These are phyloP conservation scores for Podaxis mareebaensis DNA, from an alignment of 768 basidiomycete species.

Conservation along the genomic window DNA sequence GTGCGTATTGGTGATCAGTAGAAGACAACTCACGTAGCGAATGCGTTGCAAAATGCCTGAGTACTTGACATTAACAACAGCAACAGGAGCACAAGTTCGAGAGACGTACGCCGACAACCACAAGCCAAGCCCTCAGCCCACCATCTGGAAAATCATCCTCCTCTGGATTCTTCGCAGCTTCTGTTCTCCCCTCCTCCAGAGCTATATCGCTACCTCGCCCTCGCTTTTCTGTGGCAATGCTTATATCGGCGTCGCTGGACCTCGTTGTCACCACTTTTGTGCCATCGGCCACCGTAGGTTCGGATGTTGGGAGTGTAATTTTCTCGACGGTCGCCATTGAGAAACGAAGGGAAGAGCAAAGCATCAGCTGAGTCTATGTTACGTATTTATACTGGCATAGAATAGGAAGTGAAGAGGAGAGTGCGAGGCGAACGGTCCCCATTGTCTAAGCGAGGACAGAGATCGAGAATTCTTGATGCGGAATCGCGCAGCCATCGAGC, in stretches of 20 bases:
- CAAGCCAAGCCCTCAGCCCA: slow-evolving; percentile 45
- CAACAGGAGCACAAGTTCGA: background rate
- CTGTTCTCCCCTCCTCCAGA: background rate
- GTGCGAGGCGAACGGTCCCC: slow-evolving; percentile 1
- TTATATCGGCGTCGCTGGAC: background rate
- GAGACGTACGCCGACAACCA: slow-evolving; percentile 41
- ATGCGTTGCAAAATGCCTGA: slow-evolving; percentile 47
- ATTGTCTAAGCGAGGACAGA: background rate
- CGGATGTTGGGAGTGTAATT: slow-evolving; percentile 1
- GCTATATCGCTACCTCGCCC: background rate
- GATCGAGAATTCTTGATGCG: background rate
- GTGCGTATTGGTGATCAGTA: slow-evolving; percentile 17
- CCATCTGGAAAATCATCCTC: slow-evolving; percentile 43
- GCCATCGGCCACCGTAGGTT: background rate
- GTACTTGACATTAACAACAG: background rate
- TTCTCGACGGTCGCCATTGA: background rate
- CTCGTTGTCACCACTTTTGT: background rate
- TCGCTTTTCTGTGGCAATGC: background rate
- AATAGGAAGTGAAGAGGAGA: background rate
- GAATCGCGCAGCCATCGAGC: background rate
- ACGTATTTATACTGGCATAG: background rate
- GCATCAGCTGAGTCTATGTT: background rate
- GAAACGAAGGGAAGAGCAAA: background rate
- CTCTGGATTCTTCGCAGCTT: background rate
- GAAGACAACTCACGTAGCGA: slow-evolving; percentile 41